Percentiles rank a stretch among this genome's conserved stretches.
phyloP scores from a whole-genome alignment of 2,329 filamentous ascomycete species.

The Cladophialophora bantiana region DNA sequence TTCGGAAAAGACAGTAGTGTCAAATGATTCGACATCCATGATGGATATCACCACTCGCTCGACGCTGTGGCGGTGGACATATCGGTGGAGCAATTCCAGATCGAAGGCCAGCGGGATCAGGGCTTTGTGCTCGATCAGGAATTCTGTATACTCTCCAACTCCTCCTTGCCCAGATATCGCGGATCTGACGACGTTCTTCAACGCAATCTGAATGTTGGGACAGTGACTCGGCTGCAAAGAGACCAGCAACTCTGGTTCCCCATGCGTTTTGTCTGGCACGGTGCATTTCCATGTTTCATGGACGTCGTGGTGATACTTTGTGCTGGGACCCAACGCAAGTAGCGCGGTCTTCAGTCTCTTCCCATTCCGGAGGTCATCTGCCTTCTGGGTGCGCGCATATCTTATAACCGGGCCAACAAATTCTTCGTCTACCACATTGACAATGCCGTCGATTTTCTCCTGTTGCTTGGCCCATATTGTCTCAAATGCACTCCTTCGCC shows the following conservation, averaged over 20 bases:
- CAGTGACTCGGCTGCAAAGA: constrained; percentile 54
- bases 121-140: constrained; percentile 49
- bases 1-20: constrained; percentile 53
- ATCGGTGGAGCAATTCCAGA: constrained; percentile 54
- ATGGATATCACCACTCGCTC: constrained; percentile 53
- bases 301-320: constrained; percentile 22
- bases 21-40: constrained; percentile 57
- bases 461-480: constrained; percentile 51
- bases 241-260: constrained; percentile 43
- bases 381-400: constrained; percentile 15
- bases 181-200: constrained; percentile 55
- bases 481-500: constrained; percentile 49
- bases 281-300: constrained; percentile 19
- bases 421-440: constrained; percentile 50
- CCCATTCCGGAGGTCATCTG: background rate
- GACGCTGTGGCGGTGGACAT: constrained; percentile 47
- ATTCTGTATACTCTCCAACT: constrained; percentile 49
- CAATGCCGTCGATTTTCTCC: constrained; percentile 49
- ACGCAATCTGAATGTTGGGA: constrained; percentile 53
- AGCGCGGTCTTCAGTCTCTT: constrained; percentile 32
- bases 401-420: constrained; percentile 47
- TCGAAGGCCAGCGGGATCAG: constrained; percentile 55
- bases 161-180: constrained; percentile 48
- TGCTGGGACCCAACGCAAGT: constrained; percentile 30
- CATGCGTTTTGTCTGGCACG: background rate